A percentile compares a stretch with the other conserved stretches of the same genome.
Conservation (phyloP, 257 asterid species). For the Fraxinus americana region DNA sequence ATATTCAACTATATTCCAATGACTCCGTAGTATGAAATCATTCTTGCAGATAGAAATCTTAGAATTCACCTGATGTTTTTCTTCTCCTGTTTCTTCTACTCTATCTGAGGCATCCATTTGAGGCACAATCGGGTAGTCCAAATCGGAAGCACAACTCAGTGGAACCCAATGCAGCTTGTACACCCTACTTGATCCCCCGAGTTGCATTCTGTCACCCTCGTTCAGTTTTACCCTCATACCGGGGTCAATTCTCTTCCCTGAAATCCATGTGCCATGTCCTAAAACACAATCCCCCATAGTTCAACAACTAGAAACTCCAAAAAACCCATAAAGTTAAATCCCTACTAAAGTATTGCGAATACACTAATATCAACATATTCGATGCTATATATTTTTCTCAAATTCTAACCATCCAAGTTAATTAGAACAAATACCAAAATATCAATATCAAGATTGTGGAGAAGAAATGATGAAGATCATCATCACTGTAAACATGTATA, state of each 20-base stretch:
- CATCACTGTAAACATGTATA: too few species aligned
- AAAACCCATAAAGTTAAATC: too few species aligned
- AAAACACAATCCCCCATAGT: slow-evolving; percentile 22
- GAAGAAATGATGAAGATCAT: too few species aligned
- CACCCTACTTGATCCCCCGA: slow-evolving; percentile 76
- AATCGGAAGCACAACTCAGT: slow-evolving; percentile 65
- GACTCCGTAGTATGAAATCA: slow-evolving; percentile 14
- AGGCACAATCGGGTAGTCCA: slow-evolving; percentile 61
- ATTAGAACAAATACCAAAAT: too few species aligned
- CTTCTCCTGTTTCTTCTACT: slow-evolving; percentile 39
- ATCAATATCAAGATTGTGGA: too few species aligned
- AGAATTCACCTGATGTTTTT: slow-evolving; percentile 34
- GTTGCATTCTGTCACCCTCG: slow-evolving; percentile 66
- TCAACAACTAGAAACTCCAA: slow-evolving; percentile 4
- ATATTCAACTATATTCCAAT: slow-evolving; percentile 16
- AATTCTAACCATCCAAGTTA: too few species aligned
- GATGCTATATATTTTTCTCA: too few species aligned
- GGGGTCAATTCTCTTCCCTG: slow-evolving; percentile 67
- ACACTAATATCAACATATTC: too few species aligned
- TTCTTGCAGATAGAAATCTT: slow-evolving; percentile 1
- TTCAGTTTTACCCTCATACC: slow-evolving; percentile 49
- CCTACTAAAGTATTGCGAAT: too few species aligned
- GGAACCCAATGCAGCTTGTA: slow-evolving; percentile 87
- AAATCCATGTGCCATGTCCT: slow-evolving; percentile 92
- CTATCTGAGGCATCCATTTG: slow-evolving; percentile 35